Percentiles rank a stretch among this genome's conserved stretches.
Evolutionary conservation across 1,284 basidiomycete genomes (phyloP).

Genomic region (Salmacisia buchloeana): DNA sequence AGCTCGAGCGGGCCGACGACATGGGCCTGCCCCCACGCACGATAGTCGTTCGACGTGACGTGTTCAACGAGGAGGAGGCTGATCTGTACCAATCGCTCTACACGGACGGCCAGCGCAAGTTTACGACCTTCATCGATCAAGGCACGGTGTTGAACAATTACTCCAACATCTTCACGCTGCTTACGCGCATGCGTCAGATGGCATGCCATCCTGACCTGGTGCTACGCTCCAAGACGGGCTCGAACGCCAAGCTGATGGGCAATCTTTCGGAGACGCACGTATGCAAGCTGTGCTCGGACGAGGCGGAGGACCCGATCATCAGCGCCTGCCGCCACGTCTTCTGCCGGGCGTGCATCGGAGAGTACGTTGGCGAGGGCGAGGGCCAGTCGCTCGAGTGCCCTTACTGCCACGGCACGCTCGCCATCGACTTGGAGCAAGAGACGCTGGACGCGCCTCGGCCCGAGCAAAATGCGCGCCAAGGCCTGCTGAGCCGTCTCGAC

Average conservation of each 20-base stretch:
- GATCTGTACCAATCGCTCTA: constrained; percentile 90
- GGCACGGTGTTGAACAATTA: constrained; percentile 66
- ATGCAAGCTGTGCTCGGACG: constrained; percentile 91
- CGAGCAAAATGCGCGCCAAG: constrained; percentile 61
- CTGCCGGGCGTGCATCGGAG: constrained; percentile 89
- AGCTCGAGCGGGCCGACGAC: constrained; percentile 93
- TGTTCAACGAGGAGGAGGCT: constrained; percentile 94
- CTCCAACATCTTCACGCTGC: constrained; percentile 54
- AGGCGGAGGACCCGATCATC: constrained; percentile 89
- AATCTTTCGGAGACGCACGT: constrained; percentile 36
- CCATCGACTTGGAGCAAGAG: constrained; percentile 90
- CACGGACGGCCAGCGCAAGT: constrained; percentile 85
- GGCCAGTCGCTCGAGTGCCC: constrained; percentile 64
- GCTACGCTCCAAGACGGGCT: constrained; percentile 68
- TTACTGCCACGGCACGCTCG: constrained; percentile 85
- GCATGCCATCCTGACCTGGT: constrained; percentile 75
- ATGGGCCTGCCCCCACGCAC: constrained; percentile 92
- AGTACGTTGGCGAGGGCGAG: constrained; percentile 72
- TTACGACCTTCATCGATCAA: constrained; percentile 79
- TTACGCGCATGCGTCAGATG: constrained; percentile 51
- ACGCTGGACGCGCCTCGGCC: constrained; percentile 61
- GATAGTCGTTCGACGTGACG: constrained; percentile 80
- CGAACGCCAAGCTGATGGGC: constrained; percentile 36
- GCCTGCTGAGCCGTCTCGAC: constrained; percentile 84
- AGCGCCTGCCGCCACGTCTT: constrained; percentile 76